Percentiles rank a stretch among this genome's conserved stretches.
Evolutionary conservation across 768 basidiomycete genomes (phyloP).

Genomic region (Megacollybia marginata): DNA sequence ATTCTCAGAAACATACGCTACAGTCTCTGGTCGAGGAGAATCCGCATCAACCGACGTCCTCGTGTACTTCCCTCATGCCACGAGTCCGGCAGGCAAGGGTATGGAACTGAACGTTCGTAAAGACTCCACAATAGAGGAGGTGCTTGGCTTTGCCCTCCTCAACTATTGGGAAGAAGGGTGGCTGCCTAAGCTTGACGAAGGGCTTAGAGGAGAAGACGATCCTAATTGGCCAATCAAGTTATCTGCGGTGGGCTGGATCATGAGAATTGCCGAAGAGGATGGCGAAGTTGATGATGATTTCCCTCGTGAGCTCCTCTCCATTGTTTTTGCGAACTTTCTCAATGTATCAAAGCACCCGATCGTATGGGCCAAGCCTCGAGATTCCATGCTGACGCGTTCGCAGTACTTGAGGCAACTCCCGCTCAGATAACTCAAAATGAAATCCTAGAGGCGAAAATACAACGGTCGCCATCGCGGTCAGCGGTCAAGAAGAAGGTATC

Average conservation of each 20-base stretch:
- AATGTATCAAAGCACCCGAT: conserved; percentile 66
- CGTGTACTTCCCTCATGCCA: conserved; percentile 82
- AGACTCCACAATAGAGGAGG: conserved; percentile 92
- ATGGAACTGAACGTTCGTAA: conserved; percentile 73
- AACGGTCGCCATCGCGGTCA: neutral
- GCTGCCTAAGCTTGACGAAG: conserved; percentile 74
- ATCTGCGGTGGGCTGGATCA: conserved; percentile 82
- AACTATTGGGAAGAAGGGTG: conserved; percentile 87
- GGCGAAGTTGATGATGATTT: conserved; percentile 99
- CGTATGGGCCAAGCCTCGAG: conserved; percentile 77
- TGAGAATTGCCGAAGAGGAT: conserved; percentile 93
- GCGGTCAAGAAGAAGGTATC: conserved; percentile 32
- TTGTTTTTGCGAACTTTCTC: conserved; percentile 1
- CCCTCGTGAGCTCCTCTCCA: conserved; percentile 57
- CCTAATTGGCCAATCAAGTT: conserved; percentile 51
- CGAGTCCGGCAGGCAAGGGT: conserved; percentile 47
- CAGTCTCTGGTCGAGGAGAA: conserved; percentile 73
- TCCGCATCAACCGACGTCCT: conserved; percentile 55
- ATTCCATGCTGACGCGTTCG: conserved; percentile 87
- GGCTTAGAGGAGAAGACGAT: conserved; percentile 51
- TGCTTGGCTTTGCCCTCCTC: conserved; percentile 88
- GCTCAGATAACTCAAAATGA: conserved; percentile 77
- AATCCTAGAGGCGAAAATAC: conserved; percentile 42
- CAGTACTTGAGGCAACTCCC: conserved; percentile 69
- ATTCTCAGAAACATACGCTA: conserved; percentile 80